These are phyloP conservation scores for Dendrostoma leiphaemia DNA, from an alignment of 2,329 filamentous ascomycete genomes.

Conservation along the genomic window DNA sequence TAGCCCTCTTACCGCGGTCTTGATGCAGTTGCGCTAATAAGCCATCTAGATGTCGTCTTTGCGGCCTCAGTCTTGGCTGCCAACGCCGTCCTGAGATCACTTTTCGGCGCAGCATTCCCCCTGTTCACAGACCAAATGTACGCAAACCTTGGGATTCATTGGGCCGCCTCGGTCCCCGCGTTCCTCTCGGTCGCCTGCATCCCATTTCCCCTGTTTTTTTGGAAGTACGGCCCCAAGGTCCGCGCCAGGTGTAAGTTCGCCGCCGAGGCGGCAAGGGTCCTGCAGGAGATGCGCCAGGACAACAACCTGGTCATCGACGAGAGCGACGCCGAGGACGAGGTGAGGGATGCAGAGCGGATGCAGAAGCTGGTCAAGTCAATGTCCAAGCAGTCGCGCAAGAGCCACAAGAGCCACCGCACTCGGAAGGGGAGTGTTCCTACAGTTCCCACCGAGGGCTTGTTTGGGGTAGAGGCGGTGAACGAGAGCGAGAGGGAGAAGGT, in stretches of 20 bases:
- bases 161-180: too few species aligned
- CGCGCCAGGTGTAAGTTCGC: slow-evolving; percentile 31
- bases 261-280: too few species aligned
- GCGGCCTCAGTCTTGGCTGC: slow-evolving; percentile 59
- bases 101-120: slow-evolving; percentile 57
- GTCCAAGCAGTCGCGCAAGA: slow-evolving; percentile 14
- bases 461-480: background rate
- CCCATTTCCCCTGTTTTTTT: too few species aligned
- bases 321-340: slow-evolving; percentile 17
- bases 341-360: slow-evolving; percentile 10
- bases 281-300: slow-evolving; percentile 14
- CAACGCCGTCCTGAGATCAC: slow-evolving; percentile 52
- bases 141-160: too few species aligned
- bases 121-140: too few species aligned
- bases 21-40: too few species aligned
- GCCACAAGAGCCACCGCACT: slow-evolving; percentile 8
- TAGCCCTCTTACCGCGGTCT: background rate
- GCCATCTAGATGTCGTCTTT: slow-evolving; percentile 44
- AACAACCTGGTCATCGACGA: slow-evolving; percentile 13
- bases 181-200: too few species aligned
- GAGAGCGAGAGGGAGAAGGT: background rate
- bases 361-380: slow-evolving; percentile 17
- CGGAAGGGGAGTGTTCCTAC: background rate
- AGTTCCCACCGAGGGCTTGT: background rate
- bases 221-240: slow-evolving; percentile 34